phyloP scores from a whole-genome alignment of 208 protist species.

The Kentomonas sorsogonicus region DNA sequence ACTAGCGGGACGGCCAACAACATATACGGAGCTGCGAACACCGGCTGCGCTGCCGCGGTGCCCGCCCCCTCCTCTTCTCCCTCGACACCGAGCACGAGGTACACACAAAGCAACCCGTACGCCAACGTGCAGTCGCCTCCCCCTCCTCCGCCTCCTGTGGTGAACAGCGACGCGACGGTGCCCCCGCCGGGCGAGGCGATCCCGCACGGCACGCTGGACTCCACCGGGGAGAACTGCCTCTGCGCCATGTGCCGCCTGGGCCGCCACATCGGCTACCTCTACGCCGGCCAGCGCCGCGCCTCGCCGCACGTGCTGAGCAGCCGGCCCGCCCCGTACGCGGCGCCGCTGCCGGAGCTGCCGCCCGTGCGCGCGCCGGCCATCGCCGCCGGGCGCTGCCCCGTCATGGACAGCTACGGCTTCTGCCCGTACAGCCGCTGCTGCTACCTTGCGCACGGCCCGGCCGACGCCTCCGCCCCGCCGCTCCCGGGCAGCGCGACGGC shows the following conservation, averaged over 20 bases:
- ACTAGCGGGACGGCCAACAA: too few relatives aligned
- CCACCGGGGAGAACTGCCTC: constrained; percentile 21
- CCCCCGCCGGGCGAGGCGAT: not conserved
- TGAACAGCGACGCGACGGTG: not conserved
- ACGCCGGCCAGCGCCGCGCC: constrained; percentile 63
- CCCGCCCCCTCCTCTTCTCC: not conserved
- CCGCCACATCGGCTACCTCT: constrained; percentile 57
- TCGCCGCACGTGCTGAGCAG: constrained; percentile 74
- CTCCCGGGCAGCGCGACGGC: too few relatives aligned
- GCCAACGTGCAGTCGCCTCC: not conserved
- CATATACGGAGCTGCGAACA: too few relatives aligned
- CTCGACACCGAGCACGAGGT: too few relatives aligned
- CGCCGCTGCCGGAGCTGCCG: constrained; percentile 18
- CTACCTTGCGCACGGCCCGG: constrained; percentile 54
- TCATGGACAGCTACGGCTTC: constrained; percentile 69
- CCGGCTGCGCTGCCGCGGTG: too few relatives aligned
- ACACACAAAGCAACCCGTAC: too few relatives aligned
- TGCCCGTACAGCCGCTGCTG: constrained; percentile 68
- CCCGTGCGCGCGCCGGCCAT: constrained; percentile 16
- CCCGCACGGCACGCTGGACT: too few relatives aligned
- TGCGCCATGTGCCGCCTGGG: constrained; percentile 75
- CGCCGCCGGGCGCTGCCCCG: constrained; percentile 45
- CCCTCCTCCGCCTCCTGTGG: not conserved
- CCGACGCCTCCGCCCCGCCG: too few relatives aligned
- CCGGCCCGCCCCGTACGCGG: constrained; percentile 49